phyloP scores from a whole-genome alignment of 1,139 yeast genomes.

The Nakaseomyces bracarensis region DNA sequence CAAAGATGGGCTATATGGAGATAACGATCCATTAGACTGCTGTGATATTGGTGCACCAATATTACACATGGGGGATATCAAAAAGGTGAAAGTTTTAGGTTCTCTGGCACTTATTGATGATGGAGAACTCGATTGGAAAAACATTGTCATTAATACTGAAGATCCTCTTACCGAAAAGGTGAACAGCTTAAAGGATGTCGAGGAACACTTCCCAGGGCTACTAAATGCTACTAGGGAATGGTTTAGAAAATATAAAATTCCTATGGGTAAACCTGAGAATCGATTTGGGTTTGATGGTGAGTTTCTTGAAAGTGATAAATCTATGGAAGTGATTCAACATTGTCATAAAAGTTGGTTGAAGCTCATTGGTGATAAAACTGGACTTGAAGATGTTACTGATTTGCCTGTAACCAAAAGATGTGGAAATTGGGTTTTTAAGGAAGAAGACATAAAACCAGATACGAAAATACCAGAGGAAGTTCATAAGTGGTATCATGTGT shows the following conservation, averaged over 20 bases:
- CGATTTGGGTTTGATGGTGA: slow-evolving; percentile 80
- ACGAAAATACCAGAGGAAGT: slow-evolving; percentile 35
- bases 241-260: slow-evolving; percentile 93
- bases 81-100: slow-evolving; percentile 86
- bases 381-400: slow-evolving; percentile 28
- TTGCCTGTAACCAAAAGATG: slow-evolving; percentile 33
- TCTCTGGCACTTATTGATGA: slow-evolving; percentile 91
- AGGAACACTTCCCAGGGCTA: slow-evolving; percentile 73
- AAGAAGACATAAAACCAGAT: slow-evolving; percentile 26
- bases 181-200: slow-evolving; percentile 77
- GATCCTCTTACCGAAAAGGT: slow-evolving; percentile 75
- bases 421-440: slow-evolving; percentile 20
- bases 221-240: slow-evolving; percentile 79
- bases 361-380: slow-evolving; percentile 48
- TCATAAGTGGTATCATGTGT: slow-evolving; percentile 33
- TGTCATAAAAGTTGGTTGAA: slow-evolving; percentile 74
- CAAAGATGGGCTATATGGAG: slow-evolving; percentile 58
- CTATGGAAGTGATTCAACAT: slow-evolving; percentile 62
- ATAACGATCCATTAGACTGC: slow-evolving; percentile 93
- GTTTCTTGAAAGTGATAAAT: slow-evolving; percentile 61
- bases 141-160: slow-evolving; percentile 71
- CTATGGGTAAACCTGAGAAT: slow-evolving; percentile 87
- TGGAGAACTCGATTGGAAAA: slow-evolving; percentile 97
- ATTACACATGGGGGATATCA: slow-evolving; percentile 52
- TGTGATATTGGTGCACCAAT: slow-evolving; percentile 78